Evolutionary conservation across 2,329 filamentous ascomycete species (phyloP).

Genomic region (Paracorniculantispora psalliotae): DNA sequence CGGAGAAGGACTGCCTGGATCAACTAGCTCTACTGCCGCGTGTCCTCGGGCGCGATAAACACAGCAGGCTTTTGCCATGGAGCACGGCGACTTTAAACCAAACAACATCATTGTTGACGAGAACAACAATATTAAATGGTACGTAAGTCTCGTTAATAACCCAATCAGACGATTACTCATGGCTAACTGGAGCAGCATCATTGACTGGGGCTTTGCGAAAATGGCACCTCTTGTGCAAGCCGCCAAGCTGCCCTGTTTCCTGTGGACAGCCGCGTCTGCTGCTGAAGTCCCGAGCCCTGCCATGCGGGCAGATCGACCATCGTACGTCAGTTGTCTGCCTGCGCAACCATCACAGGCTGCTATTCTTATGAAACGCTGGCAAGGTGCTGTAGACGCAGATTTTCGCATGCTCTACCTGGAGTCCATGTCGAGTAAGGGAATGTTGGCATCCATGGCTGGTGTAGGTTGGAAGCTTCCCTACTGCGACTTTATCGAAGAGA

Average conservation of each 20-base stretch:
- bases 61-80: constrained; percentile 5
- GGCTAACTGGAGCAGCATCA: neutral
- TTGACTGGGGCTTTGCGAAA: neutral
- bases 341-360: neutral
- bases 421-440: neutral
- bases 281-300: neutral
- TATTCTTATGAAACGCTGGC: neutral
- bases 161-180: neutral
- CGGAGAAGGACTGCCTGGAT: constrained; percentile 3
- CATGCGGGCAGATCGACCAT: neutral
- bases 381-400: neutral
- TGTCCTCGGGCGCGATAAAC: neutral
- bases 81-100: constrained; percentile 7
- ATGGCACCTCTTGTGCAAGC: neutral
- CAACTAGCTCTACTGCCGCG: constrained; percentile 3
- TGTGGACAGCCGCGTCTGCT: neutral
- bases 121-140: neutral
- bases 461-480: neutral
- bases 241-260: neutral
- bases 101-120: constrained; percentile 5
- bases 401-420: neutral
- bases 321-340: neutral
- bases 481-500: neutral
- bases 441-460: neutral
- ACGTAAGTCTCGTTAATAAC: neutral